Conservation (phyloP, 2,329 filamentous ascomycete species). For the Monosporascus sp. region DNA sequence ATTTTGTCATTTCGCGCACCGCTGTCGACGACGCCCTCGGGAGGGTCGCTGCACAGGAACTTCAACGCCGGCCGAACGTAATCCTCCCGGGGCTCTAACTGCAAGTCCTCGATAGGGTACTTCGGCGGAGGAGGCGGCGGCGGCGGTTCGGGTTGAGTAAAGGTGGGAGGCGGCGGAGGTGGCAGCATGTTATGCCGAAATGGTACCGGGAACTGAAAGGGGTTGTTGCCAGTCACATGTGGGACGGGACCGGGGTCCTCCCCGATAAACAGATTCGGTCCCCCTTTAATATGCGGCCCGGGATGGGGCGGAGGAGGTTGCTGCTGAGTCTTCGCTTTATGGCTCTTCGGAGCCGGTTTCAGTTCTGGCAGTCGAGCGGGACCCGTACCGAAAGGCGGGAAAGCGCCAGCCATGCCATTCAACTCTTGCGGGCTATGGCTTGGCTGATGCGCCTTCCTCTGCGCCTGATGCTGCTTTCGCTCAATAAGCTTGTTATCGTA, state of each 20-base stretch:
- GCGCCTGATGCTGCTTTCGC: constrained; percentile 65
- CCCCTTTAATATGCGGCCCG: constrained; percentile 31
- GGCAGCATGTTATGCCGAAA: constrained; percentile 40
- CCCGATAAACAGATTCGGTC: constrained; percentile 30
- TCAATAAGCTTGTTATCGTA: constrained; percentile 76
- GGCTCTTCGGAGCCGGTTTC: constrained; percentile 66
- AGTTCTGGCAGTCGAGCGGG: constrained; percentile 63
- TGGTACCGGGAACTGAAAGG: constrained; percentile 40
- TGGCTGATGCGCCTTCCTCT: constrained; percentile 51
- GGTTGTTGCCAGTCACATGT: constrained; percentile 38
- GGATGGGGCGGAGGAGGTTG: constrained; percentile 31
- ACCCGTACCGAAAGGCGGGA: constrained; percentile 30
- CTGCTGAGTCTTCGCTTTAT: constrained; percentile 55
- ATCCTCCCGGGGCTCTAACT: constrained; percentile 65
- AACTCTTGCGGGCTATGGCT: constrained; percentile 32
- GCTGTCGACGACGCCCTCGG: constrained; percentile 42
- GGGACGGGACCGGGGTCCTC: constrained; percentile 35
- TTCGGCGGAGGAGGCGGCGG: constrained; percentile 74
- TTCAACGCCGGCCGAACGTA: constrained; percentile 68
- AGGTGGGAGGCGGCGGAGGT: constrained; percentile 39
- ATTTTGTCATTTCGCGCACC: constrained; percentile 55
- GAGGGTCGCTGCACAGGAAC: constrained; percentile 66
- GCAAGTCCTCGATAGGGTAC: constrained; percentile 92
- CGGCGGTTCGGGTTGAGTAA: constrained; percentile 43
- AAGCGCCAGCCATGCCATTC: constrained; percentile 29